Evolutionary conservation across 495 filamentous ascomycete genomes (phyloP).

Genomic region (Hypoxylon perforatum): DNA sequence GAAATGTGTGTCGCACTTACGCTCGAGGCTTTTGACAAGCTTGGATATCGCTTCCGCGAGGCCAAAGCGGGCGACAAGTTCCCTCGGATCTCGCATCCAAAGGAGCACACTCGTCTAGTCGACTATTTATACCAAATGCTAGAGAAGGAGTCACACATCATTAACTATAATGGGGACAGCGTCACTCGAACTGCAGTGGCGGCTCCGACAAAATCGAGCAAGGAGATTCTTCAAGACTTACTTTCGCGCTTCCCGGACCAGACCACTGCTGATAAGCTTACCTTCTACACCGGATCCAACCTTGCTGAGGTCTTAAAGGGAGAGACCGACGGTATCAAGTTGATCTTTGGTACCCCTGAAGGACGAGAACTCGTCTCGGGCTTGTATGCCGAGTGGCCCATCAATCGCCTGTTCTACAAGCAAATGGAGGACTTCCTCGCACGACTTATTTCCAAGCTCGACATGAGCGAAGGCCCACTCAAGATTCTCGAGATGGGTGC

Average conservation of each 20-base stretch:
- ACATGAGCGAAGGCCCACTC: slow-evolving; percentile 36
- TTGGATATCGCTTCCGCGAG: slow-evolving; percentile 48
- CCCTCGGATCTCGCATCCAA: slow-evolving; percentile 48
- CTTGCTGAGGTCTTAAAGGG: slow-evolving; percentile 58
- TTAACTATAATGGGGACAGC: slow-evolving; percentile 50
- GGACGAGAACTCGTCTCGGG: slow-evolving; percentile 57
- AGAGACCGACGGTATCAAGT: slow-evolving; percentile 56
- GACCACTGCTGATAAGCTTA: slow-evolving; percentile 52
- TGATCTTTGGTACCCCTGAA: slow-evolving; percentile 61
- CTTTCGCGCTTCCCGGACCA: slow-evolving; percentile 52
- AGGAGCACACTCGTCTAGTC: slow-evolving; percentile 52
- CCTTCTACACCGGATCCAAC: slow-evolving; percentile 54
- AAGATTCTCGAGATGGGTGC: slow-evolving; percentile 58
- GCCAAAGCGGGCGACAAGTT: slow-evolving; percentile 52
- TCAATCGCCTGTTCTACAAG: slow-evolving; percentile 53
- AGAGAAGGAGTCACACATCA: slow-evolving; percentile 53
- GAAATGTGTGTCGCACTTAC: slow-evolving; percentile 55
- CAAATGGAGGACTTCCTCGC: slow-evolving; percentile 59
- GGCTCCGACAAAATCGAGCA: slow-evolving; percentile 48
- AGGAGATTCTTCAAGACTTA: slow-evolving; percentile 52
- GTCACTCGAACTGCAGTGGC: slow-evolving; percentile 55
- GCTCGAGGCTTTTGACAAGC: slow-evolving; percentile 58
- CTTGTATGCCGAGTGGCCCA: slow-evolving; percentile 57
- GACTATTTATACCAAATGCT: slow-evolving; percentile 58
- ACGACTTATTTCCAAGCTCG: slow-evolving; percentile 42